Base-by-base conservation (phyloP, 306 rosid genomes). In the Citrullus mucosospermus region DNA sequence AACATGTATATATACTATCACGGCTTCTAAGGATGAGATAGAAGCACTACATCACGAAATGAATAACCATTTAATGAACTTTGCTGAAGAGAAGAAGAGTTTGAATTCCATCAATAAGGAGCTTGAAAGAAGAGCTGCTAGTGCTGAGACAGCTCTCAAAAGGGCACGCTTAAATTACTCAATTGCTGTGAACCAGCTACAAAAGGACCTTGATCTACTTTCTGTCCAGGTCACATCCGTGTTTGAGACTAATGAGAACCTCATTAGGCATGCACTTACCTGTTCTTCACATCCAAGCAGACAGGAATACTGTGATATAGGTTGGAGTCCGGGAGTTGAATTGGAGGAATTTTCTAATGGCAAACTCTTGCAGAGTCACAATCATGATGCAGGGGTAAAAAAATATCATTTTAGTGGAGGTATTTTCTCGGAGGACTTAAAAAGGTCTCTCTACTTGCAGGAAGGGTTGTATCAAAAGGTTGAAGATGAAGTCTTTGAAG, bases 91-190 rank as follows among this genome's bases (percentile, higher is more conserved):
- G 62, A 92, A 89, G 86, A 77, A 57, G 50, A 85, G 78, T 81
- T 85, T 88, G 83, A 96, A 85, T 73, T 82, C 93, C 69, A 88
- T 88, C 79, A 90, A 81, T 86, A 89, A 71, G 74, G 98, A 92
- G 80, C 89, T 96, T 72, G 99, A 96, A 83, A 92, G 85, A 85
- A 91, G 99, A 85, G 96, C 96, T 80, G 34, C 82, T 72, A 85
- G 89, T 79, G 92, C 98, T 32, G 98, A 96, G 88, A 91, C 96
- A 65, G 91, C 98, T 55, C 93, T 96, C 78, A 92, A 92, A 85
- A 91, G 97, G 88, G 99, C 97, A 68, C 92, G 93, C 82, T 83
- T 92, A 88, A 96, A 96, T 85, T 96, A 96, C 85, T 96, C 99
- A 65, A 92, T 92, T 83, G 98, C 99, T 9, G 97, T 91, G 72